Percentiles rank a stretch among this genome's conserved stretches.
Conservation (phyloP, 768 basidiomycete species). For the Podaxis sp. region DNA sequence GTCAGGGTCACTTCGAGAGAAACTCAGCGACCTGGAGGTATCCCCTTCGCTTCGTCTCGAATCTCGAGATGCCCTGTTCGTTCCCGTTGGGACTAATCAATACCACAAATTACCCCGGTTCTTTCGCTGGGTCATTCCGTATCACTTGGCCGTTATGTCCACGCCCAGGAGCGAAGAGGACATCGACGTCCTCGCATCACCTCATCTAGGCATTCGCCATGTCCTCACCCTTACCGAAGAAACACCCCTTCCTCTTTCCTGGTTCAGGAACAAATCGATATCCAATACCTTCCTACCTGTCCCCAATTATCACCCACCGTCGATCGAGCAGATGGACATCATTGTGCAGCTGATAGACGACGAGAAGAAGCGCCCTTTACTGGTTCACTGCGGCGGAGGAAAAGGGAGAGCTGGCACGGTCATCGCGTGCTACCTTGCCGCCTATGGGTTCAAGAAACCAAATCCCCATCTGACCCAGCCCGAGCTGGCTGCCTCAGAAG, state of each 20-base stretch:
- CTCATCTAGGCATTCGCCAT: conserved; percentile 48
- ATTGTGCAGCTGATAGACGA: conserved; percentile 44
- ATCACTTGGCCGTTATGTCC: conserved; percentile 56
- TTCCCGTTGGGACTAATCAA: conserved; percentile 23
- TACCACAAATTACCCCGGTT: conserved; percentile 48
- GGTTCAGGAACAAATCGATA: conserved; percentile 43
- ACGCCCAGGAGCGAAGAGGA: conserved; percentile 49
- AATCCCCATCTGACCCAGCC: conserved; percentile 38
- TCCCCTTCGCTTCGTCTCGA: conserved; percentile 36
- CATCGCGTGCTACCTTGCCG: conserved; percentile 54
- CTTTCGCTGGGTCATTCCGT: conserved; percentile 61
- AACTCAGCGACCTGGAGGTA: conserved; percentile 26
- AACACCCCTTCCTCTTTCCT: conserved; percentile 38
- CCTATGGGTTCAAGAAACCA: conserved; percentile 49
- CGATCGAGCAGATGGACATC: conserved; percentile 58
- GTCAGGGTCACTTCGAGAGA: conserved; percentile 28
- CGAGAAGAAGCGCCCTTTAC: conserved; percentile 39
- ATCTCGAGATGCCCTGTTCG: conserved; percentile 34
- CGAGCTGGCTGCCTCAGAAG: conserved; percentile 41
- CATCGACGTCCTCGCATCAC: conserved; percentile 40
- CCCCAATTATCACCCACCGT: conserved; percentile 48
- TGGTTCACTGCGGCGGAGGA: conserved; percentile 61
- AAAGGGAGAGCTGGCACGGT: conserved; percentile 62
- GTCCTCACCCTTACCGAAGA: conserved; percentile 59
- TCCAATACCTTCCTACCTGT: conserved; percentile 54